Conservation (phyloP, 805 yeast genomes). For the Ascoidea tarda region DNA sequence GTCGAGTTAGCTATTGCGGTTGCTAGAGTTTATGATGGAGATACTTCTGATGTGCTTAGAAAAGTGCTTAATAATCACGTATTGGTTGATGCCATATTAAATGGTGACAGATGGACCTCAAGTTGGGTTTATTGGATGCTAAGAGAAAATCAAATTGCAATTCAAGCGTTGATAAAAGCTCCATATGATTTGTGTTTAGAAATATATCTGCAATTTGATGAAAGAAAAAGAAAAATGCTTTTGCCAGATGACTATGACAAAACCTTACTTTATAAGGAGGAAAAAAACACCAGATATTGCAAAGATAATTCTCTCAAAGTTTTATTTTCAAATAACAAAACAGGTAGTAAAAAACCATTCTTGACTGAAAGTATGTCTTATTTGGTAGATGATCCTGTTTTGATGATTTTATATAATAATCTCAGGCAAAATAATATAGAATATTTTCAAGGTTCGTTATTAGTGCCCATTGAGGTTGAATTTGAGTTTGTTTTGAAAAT, state of each 20-base stretch:
- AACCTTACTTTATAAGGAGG: constrained; percentile 2
- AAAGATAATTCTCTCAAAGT: constrained; percentile 9
- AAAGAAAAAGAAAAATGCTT: background rate
- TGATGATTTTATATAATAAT: constrained; percentile 48
- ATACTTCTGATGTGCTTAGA: constrained; percentile 32
- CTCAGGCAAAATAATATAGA: constrained; percentile 38
- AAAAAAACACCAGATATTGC: constrained; percentile 17
- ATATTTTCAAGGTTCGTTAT: constrained; percentile 33
- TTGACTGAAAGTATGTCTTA: constrained; percentile 18
- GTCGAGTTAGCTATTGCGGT: constrained; percentile 65
- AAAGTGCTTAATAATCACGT: constrained; percentile 33
- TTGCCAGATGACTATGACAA: constrained; percentile 2
- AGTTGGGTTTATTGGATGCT: constrained; percentile 73
- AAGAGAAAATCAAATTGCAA: constrained; percentile 31
- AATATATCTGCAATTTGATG: constrained; percentile 1
- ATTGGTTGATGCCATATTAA: constrained; percentile 39
- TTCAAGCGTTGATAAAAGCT: constrained; percentile 50
- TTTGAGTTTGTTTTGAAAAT: constrained; percentile 47
- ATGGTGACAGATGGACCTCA: constrained; percentile 69
- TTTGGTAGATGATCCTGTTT: constrained; percentile 70
- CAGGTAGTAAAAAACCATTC: background rate
- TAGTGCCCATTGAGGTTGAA: constrained; percentile 32
- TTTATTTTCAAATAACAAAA: background rate
- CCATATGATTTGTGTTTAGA: constrained; percentile 20
- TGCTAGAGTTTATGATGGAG: constrained; percentile 62